A percentile compares a stretch with the other conserved stretches of the same genome.
Conservation (phyloP, 257 asterid genomes). For the Solanum clarkiae region DNA sequence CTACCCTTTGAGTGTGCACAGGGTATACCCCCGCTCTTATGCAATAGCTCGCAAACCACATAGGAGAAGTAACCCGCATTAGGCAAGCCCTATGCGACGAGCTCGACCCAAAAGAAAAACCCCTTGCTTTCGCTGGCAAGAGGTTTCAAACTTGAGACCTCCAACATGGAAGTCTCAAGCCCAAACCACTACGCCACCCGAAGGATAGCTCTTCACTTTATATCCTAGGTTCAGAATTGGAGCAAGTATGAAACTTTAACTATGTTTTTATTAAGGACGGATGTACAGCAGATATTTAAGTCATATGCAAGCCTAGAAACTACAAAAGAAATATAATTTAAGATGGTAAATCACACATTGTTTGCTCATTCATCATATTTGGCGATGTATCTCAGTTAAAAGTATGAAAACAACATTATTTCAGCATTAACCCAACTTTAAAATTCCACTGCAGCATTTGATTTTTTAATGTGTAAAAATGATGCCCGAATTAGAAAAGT, state of each 20-base stretch:
- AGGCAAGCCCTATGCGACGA: too few relatives aligned
- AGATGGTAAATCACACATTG: background rate
- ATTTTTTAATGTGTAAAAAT: background rate
- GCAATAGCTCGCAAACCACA: too few relatives aligned
- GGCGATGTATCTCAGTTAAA: background rate
- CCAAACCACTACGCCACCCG: too few relatives aligned
- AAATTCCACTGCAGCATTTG: background rate
- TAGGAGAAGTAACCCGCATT: too few relatives aligned
- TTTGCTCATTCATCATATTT: background rate
- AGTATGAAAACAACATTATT: background rate
- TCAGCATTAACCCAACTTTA: background rate
- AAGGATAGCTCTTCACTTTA: background rate
- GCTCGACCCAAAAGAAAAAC: too few relatives aligned
- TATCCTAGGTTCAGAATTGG: background rate
- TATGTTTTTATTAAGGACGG: background rate
- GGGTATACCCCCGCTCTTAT: too few relatives aligned
- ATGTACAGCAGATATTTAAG: background rate
- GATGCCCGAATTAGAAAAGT: background rate
- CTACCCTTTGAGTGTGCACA: too few relatives aligned
- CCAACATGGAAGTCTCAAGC: too few relatives aligned
- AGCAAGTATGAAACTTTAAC: background rate
- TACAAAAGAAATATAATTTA: background rate
- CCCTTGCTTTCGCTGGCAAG: too few relatives aligned
- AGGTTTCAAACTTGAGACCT: too few relatives aligned
- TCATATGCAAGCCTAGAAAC: background rate